phyloP scores from a whole-genome alignment of 441 rosid species.

The Populus hybrid region DNA sequence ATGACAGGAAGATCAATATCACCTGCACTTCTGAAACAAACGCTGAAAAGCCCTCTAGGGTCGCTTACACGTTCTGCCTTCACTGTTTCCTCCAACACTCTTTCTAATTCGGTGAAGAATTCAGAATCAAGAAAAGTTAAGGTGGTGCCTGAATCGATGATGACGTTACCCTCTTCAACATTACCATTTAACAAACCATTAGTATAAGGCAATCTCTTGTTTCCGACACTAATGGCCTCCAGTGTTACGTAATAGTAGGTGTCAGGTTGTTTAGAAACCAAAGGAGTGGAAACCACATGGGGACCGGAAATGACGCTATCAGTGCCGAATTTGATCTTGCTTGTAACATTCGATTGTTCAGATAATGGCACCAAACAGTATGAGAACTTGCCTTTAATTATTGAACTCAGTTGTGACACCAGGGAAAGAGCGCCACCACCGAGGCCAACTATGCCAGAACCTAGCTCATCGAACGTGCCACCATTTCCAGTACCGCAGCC shows the following conservation, averaged over 20 bases:
- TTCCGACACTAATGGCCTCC: constrained; percentile 72
- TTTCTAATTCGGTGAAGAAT: constrained; percentile 38
- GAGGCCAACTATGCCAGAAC: constrained; percentile 71
- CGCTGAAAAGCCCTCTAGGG: constrained; percentile 55
- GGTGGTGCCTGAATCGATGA: constrained; percentile 83
- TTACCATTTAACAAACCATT: constrained; percentile 30
- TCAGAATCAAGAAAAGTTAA: constrained; percentile 56
- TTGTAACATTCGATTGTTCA: constrained; percentile 39
- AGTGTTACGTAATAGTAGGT: constrained; percentile 69
- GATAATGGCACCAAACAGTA: constrained; percentile 64
- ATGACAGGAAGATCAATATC: constrained; percentile 65
- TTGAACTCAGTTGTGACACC: constrained; percentile 53
- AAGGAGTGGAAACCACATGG: constrained; percentile 57
- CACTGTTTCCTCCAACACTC: constrained; percentile 26
- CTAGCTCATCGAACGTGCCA: constrained; percentile 65
- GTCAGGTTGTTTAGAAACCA: constrained; percentile 48
- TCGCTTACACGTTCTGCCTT: constrained; percentile 36
- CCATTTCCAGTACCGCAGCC: constrained; percentile 80
- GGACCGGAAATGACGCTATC: constrained; percentile 43
- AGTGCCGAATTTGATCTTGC: constrained; percentile 49
- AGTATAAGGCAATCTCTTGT: constrained; percentile 42
- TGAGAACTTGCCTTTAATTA: constrained; percentile 56
- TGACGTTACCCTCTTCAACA: constrained; percentile 57
- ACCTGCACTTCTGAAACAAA: constrained; percentile 57
- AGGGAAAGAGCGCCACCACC: constrained; percentile 74